phyloP scores from a whole-genome alignment of 176 grass and related monocot species.

The Phragmites australis region DNA sequence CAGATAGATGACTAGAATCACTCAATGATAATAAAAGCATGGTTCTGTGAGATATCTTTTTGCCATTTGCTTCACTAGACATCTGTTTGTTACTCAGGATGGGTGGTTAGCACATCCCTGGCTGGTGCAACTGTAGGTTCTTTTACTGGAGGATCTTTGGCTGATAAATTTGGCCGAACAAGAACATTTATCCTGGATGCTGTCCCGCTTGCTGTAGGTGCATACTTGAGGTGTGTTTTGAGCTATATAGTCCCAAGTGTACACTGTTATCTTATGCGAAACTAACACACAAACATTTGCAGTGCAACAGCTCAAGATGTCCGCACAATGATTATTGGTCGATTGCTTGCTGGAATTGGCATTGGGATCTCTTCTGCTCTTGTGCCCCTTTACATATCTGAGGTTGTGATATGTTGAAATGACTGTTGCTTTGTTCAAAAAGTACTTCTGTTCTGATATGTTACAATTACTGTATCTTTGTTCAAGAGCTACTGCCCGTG shows the following conservation, averaged over 20 bases:
- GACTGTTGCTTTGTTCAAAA: conserved; percentile 31
- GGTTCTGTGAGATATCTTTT: conserved; percentile 5
- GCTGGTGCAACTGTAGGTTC: conserved; percentile 92
- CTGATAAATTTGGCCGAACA: conserved; percentile 95
- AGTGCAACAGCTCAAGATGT: conserved; percentile 95
- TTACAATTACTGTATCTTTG: conserved; percentile 38
- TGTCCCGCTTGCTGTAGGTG: conserved; percentile 74
- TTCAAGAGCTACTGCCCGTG: conserved; percentile 7
- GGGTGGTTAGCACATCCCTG: conserved; percentile 89
- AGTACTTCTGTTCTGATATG: conserved; percentile 25
- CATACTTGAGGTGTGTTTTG: conserved; percentile 79
- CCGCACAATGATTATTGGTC: conserved; percentile 89
- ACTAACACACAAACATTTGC: conserved; percentile 19
- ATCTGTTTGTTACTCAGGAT: conserved; percentile 55
- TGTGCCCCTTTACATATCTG: conserved; percentile 99
- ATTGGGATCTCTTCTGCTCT: conserved; percentile 96
- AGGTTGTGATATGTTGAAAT: conserved; percentile 59
- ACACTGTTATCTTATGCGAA: conserved; percentile 20
- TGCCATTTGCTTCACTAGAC: conserved; percentile 25
- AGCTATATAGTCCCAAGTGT: neutral
- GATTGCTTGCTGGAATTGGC: conserved; percentile 89
- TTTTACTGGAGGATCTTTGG: conserved; percentile 90
- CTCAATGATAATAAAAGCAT: neutral
- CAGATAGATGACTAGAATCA: neutral
- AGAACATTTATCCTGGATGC: conserved; percentile 92